Conservation (phyloP, 2,329 filamentous ascomycete genomes). For the Sporothrix dimorphospora region DNA sequence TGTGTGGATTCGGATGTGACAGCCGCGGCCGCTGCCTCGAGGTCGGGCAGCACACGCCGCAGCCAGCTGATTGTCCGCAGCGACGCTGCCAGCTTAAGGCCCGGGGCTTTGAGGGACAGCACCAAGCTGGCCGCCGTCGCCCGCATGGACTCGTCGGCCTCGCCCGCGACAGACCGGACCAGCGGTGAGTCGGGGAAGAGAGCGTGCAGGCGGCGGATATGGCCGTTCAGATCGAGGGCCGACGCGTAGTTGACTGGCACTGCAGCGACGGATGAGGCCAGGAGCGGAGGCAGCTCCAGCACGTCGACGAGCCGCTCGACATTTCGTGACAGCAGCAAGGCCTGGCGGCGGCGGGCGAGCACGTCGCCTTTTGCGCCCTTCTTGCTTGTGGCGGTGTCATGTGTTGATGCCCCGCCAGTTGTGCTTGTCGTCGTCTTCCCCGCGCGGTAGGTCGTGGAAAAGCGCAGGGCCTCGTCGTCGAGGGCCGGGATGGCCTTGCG, state of each 20-base stretch:
- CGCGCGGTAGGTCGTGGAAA: conserved; percentile 82
- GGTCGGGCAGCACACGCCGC: conserved; percentile 80
- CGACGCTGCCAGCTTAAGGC: conserved; percentile 84
- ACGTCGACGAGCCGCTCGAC: conserved; percentile 88
- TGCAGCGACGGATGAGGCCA: conserved; percentile 75
- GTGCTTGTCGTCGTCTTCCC: conserved; percentile 55
- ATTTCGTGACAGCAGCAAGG: conserved; percentile 81
- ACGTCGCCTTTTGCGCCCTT: conserved; percentile 39
- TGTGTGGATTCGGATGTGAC: conserved; percentile 20
- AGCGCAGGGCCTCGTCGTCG: conserved; percentile 75
- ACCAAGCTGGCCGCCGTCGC: conserved; percentile 87
- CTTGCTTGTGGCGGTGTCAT: conserved; percentile 40
- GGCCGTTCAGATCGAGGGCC: conserved; percentile 88
- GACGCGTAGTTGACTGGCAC: conserved; percentile 78
- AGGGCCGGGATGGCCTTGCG: conserved; percentile 74
- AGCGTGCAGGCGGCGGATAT: conserved; percentile 82
- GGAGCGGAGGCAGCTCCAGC: conserved; percentile 82
- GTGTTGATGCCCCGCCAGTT: conserved; percentile 55
- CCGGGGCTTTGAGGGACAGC: conserved; percentile 71
- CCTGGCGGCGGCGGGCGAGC: conserved; percentile 74
- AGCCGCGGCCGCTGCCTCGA: conserved; percentile 45
- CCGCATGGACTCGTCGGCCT: conserved; percentile 86
- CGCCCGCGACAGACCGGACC: conserved; percentile 69
- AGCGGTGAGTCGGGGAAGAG: conserved; percentile 81
- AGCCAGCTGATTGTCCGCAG: conserved; percentile 92